These are phyloP conservation scores for Besnoitia besnoiti DNA, from an alignment of 169 alveolate species.

Conservation along the genomic window DNA sequence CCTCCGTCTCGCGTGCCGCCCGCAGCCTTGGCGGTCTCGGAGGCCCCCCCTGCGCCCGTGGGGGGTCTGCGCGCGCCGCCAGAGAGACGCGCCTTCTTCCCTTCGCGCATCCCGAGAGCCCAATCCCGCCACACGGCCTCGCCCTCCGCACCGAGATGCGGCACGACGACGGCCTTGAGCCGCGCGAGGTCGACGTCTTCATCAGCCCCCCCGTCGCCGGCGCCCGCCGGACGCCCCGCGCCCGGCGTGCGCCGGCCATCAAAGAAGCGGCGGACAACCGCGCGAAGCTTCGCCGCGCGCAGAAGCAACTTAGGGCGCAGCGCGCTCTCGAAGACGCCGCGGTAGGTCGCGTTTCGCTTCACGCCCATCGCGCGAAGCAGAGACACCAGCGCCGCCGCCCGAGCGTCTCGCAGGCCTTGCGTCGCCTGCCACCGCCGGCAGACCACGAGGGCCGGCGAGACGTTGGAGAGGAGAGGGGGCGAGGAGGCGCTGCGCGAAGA, in stretches of 20 bases:
- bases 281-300: constrained; percentile 39
- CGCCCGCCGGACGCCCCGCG: neutral
- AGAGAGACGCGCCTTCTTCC: neutral
- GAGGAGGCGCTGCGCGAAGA: neutral
- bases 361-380: constrained; percentile 55
- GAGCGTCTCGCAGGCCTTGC: constrained; percentile 44
- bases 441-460: constrained; percentile 45
- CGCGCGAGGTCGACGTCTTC: neutral
- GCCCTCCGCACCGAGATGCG: neutral
- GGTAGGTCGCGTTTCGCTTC: constrained; percentile 27
- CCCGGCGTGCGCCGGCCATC: neutral
- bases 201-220: neutral
- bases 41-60: neutral
- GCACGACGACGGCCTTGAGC: neutral
- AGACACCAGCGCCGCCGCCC: constrained; percentile 50
- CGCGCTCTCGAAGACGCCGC: constrained; percentile 1
- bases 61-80: neutral
- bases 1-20: neutral
- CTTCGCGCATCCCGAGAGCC: neutral
- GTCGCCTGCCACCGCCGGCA: constrained; percentile 56
- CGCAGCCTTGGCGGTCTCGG: neutral
- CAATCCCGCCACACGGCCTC: constrained; percentile 17
- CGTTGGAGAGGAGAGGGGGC: constrained; percentile 16
- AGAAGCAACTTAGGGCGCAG: constrained; percentile 29
- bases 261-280: neutral